phyloP scores from a whole-genome alignment of 768 basidiomycete genomes.

The Myochromella boudieri region DNA sequence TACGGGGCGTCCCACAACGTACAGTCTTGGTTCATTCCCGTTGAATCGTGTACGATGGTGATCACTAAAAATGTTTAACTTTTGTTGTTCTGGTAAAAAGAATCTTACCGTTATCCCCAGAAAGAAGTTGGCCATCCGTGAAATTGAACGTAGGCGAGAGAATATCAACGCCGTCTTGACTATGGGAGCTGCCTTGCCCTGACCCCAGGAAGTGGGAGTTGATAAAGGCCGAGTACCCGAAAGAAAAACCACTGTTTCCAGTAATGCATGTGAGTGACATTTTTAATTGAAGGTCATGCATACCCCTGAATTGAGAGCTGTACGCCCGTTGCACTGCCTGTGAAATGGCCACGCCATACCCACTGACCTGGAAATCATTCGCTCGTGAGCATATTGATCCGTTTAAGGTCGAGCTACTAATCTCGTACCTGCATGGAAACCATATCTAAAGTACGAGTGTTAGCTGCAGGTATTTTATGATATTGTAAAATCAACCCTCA shows the following conservation, averaged over 20 bases:
- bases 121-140: slow-evolving; percentile 26
- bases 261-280: neutral
- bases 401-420: neutral
- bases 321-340: slow-evolving; percentile 39
- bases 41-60: slow-evolving; percentile 35
- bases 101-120: slow-evolving; percentile 26
- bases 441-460: slow-evolving; percentile 20
- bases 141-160: slow-evolving; percentile 33
- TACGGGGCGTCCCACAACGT: slow-evolving; percentile 1
- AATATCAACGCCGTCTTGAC: slow-evolving; percentile 32
- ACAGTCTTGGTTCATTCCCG: slow-evolving; percentile 38
- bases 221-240: slow-evolving; percentile 45
- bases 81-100: neutral
- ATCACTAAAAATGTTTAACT: slow-evolving; percentile 21
- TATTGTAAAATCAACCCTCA: slow-evolving; percentile 8
- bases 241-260: slow-evolving; percentile 34
- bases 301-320: slow-evolving; percentile 40
- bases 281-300: neutral
- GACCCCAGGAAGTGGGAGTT: slow-evolving; percentile 43
- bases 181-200: slow-evolving; percentile 34
- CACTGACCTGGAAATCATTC: slow-evolving; percentile 28
- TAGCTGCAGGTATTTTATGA: neutral
- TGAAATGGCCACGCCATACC: slow-evolving; percentile 47
- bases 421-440: slow-evolving; percentile 26
- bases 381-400: neutral